Percentiles rank a stretch among this genome's conserved stretches.
phyloP scores from a whole-genome alignment of 2,329 filamentous ascomycete genomes.

The Ascomycota sp. region DNA sequence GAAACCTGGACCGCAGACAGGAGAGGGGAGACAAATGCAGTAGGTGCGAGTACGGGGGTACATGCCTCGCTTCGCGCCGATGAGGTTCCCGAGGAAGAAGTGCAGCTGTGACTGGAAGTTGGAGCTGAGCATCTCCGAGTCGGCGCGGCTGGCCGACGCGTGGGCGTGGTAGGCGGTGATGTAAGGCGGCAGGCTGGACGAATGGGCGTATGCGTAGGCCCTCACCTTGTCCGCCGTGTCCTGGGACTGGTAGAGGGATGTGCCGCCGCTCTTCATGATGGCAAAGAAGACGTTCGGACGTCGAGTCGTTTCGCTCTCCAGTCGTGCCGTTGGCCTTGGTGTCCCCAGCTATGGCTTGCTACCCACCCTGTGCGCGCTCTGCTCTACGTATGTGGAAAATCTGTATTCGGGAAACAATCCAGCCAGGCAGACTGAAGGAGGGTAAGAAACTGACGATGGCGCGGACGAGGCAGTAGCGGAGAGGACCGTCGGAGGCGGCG shows the following conservation, averaged over 20 bases:
- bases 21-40: background rate
- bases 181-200: constrained; percentile 18
- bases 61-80: constrained; percentile 20
- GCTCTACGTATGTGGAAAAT: no score
- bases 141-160: constrained; percentile 6
- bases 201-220: constrained; percentile 21
- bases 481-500: no score
- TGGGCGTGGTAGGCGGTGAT: constrained; percentile 21
- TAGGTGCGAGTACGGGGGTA: background rate
- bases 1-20: background rate
- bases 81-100: constrained; percentile 18
- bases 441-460: no score
- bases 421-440: no score
- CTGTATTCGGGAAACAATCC: no score
- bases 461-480: no score
- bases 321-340: no score
- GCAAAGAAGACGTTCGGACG: no score
- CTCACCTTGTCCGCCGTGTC: constrained; percentile 19
- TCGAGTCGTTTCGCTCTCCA: no score
- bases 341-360: no score
- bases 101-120: constrained; percentile 20
- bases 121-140: constrained; percentile 19
- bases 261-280: no score
- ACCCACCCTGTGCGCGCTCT: no score
- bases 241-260: constrained; percentile 22